Evolutionary conservation across 2,329 filamentous ascomycete species (phyloP).

Genomic region (Trichoderma sp.): DNA sequence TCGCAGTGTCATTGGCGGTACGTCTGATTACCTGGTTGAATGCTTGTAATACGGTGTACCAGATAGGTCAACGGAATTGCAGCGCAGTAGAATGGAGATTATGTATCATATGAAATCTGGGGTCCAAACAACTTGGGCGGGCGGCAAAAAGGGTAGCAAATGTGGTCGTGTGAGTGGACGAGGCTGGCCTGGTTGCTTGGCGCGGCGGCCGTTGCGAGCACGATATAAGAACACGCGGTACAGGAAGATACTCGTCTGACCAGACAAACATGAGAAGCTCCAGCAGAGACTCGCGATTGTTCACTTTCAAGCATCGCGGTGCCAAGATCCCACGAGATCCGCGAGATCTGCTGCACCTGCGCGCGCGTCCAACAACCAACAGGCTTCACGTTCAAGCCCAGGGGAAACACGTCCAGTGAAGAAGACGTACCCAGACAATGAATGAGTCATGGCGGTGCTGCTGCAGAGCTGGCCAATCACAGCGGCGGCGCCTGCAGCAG

Average conservation of each 20-base stretch:
- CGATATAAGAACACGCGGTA: not conserved
- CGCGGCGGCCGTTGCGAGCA: slow-evolving; percentile 2
- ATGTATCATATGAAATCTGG: not conserved
- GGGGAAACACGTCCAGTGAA: not conserved
- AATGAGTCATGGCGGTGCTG: slow-evolving; percentile 2
- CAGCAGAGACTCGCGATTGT: not conserved
- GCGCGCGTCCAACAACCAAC: slow-evolving; percentile 11
- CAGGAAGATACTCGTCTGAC: too few species aligned
- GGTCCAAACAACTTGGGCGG: not conserved
- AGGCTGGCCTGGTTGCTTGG: slow-evolving; percentile 16
- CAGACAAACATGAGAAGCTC: not conserved
- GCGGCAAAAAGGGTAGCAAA: not conserved
- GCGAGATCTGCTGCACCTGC: not conserved
- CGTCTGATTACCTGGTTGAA: not conserved
- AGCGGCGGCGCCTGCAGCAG: not conserved
- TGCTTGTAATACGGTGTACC: too few species aligned
- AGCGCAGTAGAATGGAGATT: too few species aligned
- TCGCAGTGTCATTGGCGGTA: too few species aligned
- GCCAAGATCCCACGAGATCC: slow-evolving; percentile 14
- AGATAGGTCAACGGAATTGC: too few species aligned
- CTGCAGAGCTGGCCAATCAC: not conserved
- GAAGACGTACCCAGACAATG: not conserved
- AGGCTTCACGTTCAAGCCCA: not conserved
- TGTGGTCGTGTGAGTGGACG: slow-evolving; percentile 7
- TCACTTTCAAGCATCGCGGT: not conserved